phyloP scores from a whole-genome alignment of 139 green algal genomes.

The Chlamydomonas schloesseri region DNA sequence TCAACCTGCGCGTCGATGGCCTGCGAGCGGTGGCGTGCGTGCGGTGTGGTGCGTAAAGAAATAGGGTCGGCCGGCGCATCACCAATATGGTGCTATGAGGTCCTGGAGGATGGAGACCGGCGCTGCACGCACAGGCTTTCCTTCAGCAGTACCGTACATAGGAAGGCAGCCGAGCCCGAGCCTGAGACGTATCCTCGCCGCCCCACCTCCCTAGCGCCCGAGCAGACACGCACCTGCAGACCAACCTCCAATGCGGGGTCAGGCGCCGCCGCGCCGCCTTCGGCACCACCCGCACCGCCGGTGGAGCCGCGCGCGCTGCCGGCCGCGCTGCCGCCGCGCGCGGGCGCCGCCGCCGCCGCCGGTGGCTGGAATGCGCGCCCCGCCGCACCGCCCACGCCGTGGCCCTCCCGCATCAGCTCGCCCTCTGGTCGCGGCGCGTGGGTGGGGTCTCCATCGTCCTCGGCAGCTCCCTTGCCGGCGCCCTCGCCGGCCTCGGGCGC shows the following conservation, averaged over 20 bases:
- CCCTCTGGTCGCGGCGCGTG: background rate
- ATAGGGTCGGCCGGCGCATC: no score
- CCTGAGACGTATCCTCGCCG: no score
- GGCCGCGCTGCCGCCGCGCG: background rate
- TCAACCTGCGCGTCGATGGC: constrained; percentile 66
- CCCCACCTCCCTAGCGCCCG: no score
- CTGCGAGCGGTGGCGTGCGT: constrained; percentile 40
- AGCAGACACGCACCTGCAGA: constrained; percentile 35
- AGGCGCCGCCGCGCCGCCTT: background rate
- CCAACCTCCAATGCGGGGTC: constrained; percentile 48
- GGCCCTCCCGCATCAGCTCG: background rate
- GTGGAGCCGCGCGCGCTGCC: background rate
- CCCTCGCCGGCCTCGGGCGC: background rate
- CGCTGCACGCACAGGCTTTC: no score
- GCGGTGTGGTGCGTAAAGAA: no score
- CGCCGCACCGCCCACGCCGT: background rate
- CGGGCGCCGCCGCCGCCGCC: background rate
- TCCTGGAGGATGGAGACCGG: no score
- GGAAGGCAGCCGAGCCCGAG: no score
- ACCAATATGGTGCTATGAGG: no score
- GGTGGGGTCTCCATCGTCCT: background rate
- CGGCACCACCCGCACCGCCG: background rate
- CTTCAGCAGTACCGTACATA: no score
- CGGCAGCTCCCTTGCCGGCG: background rate
- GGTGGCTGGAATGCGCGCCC: background rate